These are phyloP conservation scores for Trichosporon coremiiforme DNA, from an alignment of 1,284 basidiomycete species.

Conservation along the genomic window DNA sequence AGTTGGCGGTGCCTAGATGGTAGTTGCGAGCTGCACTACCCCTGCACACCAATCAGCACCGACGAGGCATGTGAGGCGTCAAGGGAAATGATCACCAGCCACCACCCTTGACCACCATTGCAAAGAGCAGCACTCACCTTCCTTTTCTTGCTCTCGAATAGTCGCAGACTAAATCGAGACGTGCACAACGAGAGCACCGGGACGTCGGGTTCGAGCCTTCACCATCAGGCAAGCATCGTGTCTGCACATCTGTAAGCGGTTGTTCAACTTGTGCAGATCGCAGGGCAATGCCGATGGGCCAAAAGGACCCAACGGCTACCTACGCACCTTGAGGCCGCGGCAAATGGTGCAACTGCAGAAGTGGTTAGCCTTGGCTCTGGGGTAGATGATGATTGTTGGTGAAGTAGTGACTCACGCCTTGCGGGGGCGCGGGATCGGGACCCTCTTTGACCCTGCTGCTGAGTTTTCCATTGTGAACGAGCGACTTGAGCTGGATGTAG, in stretches of 20 bases:
- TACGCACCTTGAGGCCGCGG: no score
- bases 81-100: neutral
- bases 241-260: slow-evolving; percentile 16
- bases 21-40: neutral
- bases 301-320: neutral
- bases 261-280: neutral
- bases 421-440: no score
- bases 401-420: no score
- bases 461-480: neutral
- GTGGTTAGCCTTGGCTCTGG: no score
- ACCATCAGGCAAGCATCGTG: slow-evolving; percentile 28
- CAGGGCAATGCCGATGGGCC: neutral
- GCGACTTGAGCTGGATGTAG: neutral
- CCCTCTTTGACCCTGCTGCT: neutral
- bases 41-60: neutral
- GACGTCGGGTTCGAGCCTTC: slow-evolving; percentile 27
- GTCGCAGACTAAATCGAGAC: slow-evolving; percentile 22
- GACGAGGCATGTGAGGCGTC: neutral
- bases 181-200: no score
- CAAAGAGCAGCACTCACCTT: slow-evolving; percentile 18
- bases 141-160: slow-evolving; percentile 27
- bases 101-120: neutral
- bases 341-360: slow-evolving; percentile 29
- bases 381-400: no score
- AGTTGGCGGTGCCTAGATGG: neutral